A percentile compares a stretch with the other conserved stretches of the same genome.
These are phyloP conservation scores for Aphanomyces astaci DNA, from an alignment of 352 stramenopile genomes.

Conservation along the genomic window DNA sequence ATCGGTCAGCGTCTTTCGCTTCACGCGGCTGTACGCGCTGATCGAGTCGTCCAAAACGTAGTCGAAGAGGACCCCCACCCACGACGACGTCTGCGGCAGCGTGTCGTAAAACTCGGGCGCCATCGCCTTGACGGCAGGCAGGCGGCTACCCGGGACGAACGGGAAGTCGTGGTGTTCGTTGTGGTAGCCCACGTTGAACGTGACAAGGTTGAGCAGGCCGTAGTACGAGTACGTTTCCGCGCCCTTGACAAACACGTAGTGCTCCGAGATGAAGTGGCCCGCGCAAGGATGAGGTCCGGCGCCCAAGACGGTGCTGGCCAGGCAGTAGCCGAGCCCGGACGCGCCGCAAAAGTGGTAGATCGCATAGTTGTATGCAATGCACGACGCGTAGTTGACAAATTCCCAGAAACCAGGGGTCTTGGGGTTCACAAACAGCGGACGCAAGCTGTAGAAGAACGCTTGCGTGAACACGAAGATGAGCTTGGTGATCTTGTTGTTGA, in stretches of 20 bases:
- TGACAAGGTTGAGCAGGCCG: constrained; percentile 92
- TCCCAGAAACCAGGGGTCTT: constrained; percentile 83
- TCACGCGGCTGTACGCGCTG: constrained; percentile 88
- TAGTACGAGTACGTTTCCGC: constrained; percentile 99
- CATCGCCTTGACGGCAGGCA: constrained; percentile 86
- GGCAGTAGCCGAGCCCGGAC: constrained; percentile 85
- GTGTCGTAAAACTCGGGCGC: constrained; percentile 95
- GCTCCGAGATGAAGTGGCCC: constrained; percentile 96
- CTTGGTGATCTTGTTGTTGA: constrained; percentile 83
- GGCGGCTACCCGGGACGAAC: constrained; percentile 80
- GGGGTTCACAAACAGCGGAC: constrained; percentile 89
- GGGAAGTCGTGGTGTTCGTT: constrained; percentile 99
- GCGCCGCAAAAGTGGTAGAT: constrained; percentile 80
- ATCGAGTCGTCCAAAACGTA: constrained; percentile 92
- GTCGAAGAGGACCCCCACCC: constrained; percentile 87
- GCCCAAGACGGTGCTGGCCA: constrained; percentile 87
- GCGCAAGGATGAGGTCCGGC: constrained; percentile 92
- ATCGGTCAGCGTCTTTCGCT: constrained; percentile 56
- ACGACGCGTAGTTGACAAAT: constrained; percentile 76
- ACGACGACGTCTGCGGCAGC: constrained; percentile 90
- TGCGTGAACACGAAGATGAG: constrained; percentile 90
- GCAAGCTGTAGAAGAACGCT: constrained; percentile 89
- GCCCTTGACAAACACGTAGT: constrained; percentile 93
- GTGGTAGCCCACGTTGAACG: constrained; percentile 97
- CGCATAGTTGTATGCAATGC: constrained; percentile 72